These are phyloP conservation scores for Isochrysis galbana DNA, from an alignment of 78 protist species.

Conservation along the genomic window DNA sequence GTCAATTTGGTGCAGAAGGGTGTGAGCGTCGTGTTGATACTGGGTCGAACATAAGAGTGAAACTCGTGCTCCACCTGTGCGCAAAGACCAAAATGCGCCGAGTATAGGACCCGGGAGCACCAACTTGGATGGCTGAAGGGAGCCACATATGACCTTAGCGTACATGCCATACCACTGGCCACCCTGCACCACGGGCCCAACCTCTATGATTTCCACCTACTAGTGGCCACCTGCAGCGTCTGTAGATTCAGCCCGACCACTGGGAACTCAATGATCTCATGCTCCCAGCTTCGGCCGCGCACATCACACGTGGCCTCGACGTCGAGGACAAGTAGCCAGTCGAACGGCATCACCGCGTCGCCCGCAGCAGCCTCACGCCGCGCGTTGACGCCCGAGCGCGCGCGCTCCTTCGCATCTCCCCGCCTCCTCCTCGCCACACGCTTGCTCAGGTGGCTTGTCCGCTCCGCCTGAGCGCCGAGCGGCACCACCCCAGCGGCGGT, in stretches of 20 bases:
- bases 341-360: neutral
- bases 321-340: neutral
- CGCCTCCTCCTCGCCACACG: neutral
- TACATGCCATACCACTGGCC: too few species aligned
- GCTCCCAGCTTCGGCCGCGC: neutral
- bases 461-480: too few species aligned
- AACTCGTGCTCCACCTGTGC: constrained; percentile 44
- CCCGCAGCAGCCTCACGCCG: neutral
- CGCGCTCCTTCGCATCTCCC: neutral
- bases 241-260: constrained; percentile 57
- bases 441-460: too few species aligned
- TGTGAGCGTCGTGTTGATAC: constrained; percentile 43
- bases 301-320: constrained; percentile 67
- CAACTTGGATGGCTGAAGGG: too few species aligned
- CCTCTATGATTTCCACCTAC: too few species aligned
- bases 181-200: too few species aligned
- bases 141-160: too few species aligned
- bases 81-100: too few species aligned
- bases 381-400: neutral
- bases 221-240: too few species aligned
- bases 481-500: too few species aligned
- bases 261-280: constrained; percentile 84
- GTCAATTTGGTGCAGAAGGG: constrained; percentile 73
- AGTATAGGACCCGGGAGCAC: too few species aligned
- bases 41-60: constrained; percentile 65